phyloP scores from a whole-genome alignment of 2,329 filamentous ascomycete species.

The Hypoxylon sp. region DNA sequence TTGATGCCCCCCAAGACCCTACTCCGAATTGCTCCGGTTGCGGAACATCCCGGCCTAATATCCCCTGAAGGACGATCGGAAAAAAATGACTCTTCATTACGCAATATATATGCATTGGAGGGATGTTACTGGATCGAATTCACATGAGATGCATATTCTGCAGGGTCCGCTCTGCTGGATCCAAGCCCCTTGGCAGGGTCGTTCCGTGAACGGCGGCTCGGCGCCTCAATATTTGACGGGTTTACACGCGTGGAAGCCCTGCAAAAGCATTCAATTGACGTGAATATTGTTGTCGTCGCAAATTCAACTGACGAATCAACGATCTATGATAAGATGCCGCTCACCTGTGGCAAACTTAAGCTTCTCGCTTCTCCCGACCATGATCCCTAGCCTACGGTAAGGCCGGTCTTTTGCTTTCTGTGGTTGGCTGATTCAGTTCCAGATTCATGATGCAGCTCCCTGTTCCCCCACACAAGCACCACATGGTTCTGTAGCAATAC shows the following conservation, averaged over 20 bases:
- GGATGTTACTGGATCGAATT: conserved; percentile 25
- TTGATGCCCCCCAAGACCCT: conserved; percentile 6
- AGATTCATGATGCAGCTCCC: conserved; percentile 38
- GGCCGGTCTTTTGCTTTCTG: conserved; percentile 10
- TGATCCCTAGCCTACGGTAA: conserved; percentile 34
- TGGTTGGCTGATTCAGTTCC: conserved; percentile 32
- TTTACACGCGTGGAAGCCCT: conserved; percentile 23
- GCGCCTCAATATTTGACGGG: conserved; percentile 11
- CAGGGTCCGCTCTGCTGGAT: conserved; percentile 38
- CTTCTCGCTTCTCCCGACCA: conserved; percentile 37
- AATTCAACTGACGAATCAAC: conserved; percentile 43
- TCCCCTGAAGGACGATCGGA: conserved; percentile 18
- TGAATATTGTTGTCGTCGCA: conserved; percentile 46
- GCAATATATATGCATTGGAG: conserved; percentile 38
- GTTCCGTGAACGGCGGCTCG: conserved; percentile 40
- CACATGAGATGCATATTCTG: conserved; percentile 35
- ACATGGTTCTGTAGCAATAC: conserved; percentile 35
- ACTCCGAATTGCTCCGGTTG: conserved; percentile 35
- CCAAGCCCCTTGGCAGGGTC: conserved; percentile 40
- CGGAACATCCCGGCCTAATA: conserved; percentile 34
- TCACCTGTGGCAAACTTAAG: conserved; percentile 38
- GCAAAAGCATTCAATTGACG: conserved; percentile 35
- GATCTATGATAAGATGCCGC: conserved; percentile 45
- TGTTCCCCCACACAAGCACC: conserved; percentile 41
- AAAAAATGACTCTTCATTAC: conserved; percentile 36